Percentiles rank a stretch among this genome's conserved stretches.
Evolutionary conservation across 2,329 filamentous ascomycete species (phyloP).

Genomic region (Botrytis byssoidea): DNA sequence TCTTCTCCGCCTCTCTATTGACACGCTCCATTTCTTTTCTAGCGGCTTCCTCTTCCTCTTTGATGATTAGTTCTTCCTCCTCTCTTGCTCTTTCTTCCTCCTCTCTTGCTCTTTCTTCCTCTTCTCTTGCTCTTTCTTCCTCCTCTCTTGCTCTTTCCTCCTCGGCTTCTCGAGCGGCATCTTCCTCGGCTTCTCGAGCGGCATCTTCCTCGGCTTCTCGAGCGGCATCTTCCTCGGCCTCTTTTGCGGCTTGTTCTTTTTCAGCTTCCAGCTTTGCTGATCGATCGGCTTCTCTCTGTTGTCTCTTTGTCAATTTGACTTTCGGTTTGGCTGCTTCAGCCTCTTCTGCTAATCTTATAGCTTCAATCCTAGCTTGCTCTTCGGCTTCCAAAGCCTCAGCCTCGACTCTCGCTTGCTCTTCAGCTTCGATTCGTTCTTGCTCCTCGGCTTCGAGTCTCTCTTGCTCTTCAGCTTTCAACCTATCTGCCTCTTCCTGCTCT

Average conservation of each 20-base stretch:
- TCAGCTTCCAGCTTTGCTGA: constrained; percentile 38
- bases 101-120: constrained; percentile 40
- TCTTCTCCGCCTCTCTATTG: constrained; percentile 40
- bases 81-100: constrained; percentile 43
- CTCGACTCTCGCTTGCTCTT: constrained; percentile 49
- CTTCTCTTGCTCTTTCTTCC: constrained; percentile 41
- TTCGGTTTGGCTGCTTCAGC: constrained; percentile 39
- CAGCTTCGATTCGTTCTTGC: constrained; percentile 35
- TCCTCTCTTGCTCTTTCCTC: constrained; percentile 44
- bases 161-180: too few relatives aligned
- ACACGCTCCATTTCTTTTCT: constrained; percentile 42
- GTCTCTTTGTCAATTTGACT: constrained; percentile 38
- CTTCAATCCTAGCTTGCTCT: constrained; percentile 41
- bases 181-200: too few relatives aligned
- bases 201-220: constrained; percentile 37
- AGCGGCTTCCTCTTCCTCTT: constrained; percentile 42
- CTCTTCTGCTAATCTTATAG: constrained; percentile 32
- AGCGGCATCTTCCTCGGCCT: constrained; percentile 40
- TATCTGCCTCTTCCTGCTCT: constrained; percentile 32
- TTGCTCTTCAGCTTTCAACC: constrained; percentile 33
- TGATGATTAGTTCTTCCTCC: constrained; percentile 41
- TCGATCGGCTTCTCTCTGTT: constrained; percentile 35
- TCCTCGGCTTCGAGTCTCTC: constrained; percentile 33
- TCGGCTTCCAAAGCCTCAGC: constrained; percentile 53
- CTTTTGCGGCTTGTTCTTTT: constrained; percentile 38